Conservation (phyloP, 768 basidiomycete species). For the Hydnomerulius pinastri region DNA sequence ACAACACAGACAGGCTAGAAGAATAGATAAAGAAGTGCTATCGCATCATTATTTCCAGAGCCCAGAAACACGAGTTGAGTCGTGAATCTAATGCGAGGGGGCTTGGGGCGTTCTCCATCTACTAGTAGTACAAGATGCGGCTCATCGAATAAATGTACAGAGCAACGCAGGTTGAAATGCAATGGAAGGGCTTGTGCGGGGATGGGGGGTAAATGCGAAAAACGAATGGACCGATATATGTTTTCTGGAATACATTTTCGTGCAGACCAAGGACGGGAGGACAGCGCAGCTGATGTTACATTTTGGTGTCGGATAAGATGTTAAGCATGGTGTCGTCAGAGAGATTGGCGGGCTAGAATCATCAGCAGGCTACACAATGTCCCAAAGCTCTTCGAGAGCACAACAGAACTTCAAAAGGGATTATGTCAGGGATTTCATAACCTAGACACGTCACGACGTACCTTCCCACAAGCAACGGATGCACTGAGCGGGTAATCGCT, state of each 20-base stretch:
- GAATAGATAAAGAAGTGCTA: conserved; percentile 3
- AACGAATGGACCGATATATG: conserved; percentile 5
- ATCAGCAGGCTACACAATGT: conserved; percentile 61
- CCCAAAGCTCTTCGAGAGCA: conserved; percentile 93
- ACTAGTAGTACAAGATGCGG: conserved; percentile 31
- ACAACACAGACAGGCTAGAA: not conserved
- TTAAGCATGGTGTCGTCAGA: not conserved
- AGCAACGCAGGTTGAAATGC: conserved; percentile 38
- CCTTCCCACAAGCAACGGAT: conserved; percentile 96
- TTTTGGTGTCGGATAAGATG: conserved; percentile 5
- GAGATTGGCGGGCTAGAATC: not conserved
- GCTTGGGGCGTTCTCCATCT: conserved; percentile 23
- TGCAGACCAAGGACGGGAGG: conserved; percentile 1
- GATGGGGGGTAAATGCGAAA: conserved; percentile 6
- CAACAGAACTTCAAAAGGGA: conserved; percentile 72
- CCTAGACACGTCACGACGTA: conserved; percentile 37
- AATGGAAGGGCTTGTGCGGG: conserved; percentile 14
- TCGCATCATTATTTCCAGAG: conserved; percentile 37
- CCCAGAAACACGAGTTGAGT: conserved; percentile 38
- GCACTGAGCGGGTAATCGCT: conserved; percentile 93
- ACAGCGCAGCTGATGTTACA: conserved; percentile 12
- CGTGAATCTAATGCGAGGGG: conserved; percentile 34
- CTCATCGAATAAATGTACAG: conserved; percentile 18
- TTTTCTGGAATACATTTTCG: conserved; percentile 15
- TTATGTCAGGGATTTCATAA: conserved; percentile 4